These are phyloP conservation scores for Paramyrothecium roridum DNA, from an alignment of 2,329 filamentous ascomycete species.

Conservation along the genomic window DNA sequence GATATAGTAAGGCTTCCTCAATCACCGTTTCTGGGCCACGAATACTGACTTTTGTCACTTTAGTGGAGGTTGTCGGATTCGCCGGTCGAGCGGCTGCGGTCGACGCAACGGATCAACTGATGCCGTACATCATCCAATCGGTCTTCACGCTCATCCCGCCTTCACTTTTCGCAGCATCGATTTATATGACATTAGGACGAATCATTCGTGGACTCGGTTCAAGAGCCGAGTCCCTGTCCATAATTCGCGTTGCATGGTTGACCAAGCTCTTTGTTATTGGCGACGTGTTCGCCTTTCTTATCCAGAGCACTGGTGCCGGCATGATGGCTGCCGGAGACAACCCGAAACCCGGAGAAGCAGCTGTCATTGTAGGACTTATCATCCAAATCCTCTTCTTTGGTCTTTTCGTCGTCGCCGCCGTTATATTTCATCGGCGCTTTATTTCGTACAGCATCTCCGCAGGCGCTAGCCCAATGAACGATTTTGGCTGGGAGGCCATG, in stretches of 20 bases:
- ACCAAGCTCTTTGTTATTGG: conserved; percentile 49
- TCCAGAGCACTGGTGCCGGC: conserved; percentile 40
- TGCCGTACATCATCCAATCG: conserved; percentile 26
- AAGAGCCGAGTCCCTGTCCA: conserved; percentile 15
- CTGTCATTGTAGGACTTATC: conserved; percentile 51
- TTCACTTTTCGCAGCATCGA: conserved; percentile 34
- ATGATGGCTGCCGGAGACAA: conserved; percentile 18
- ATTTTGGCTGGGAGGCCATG: conserved; percentile 27
- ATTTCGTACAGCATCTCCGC: not conserved
- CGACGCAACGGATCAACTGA: conserved; percentile 15
- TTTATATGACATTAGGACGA: conserved; percentile 42
- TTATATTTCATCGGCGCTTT: conserved; percentile 40
- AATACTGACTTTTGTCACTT: conserved; percentile 14
- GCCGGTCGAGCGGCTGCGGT: conserved; percentile 16
- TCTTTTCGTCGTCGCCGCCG: conserved; percentile 46
- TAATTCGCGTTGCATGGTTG: conserved; percentile 29
- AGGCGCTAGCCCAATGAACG: not conserved
- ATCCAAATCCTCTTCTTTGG: conserved; percentile 56
- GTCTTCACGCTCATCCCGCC: conserved; percentile 29
- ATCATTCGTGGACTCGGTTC: conserved; percentile 27
- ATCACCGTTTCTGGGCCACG: not conserved
- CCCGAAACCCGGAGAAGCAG: conserved; percentile 33
- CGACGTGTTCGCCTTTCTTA: conserved; percentile 44
- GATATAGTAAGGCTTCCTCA: conserved; percentile 24
- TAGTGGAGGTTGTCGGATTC: conserved; percentile 35